Evolutionary conservation across 129 eudicot genomes (phyloP), one percentile per base, ranked within the genome.

Genomic region (Flaveria robusta): DNA sequence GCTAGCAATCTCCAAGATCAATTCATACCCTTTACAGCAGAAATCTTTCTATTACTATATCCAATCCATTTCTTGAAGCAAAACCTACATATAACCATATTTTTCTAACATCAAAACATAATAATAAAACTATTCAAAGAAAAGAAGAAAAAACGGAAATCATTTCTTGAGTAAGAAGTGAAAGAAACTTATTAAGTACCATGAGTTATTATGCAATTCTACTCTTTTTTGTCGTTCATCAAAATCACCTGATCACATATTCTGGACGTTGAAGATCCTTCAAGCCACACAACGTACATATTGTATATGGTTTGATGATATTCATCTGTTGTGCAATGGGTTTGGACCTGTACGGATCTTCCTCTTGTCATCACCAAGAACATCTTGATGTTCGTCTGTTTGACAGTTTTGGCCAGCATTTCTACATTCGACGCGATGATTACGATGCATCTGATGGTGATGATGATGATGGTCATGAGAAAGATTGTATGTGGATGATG

Each of bases 321-420:
- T 58, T 60, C 23, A 71, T 79, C 73, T 34, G 54, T 80, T 80
- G 65, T 80, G 83, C 72, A 80, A 80, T 42, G 83, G 83, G 74
- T 80, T 80, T 37, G 79, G 83, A 73, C 83, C 83, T 66, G 83
- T 80, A 52, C 10, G 83, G 62, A 80, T 41, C 77, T 73, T 80
- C 79, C 83, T 80, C 39, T 80, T 80, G 50, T 80, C 78, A 65
- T 72, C 79, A 80, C 68, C 83, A 80, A 72, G 59, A 29, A 15
- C 13, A 65, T 27, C 60, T 59, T 59, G 66, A 43, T 46, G 67
- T 59, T 70, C 41, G 5, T 31, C 37, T 31, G 7, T 31, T 31
- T 31, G 37, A 54, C 78, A 55, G 63, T 56, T 34, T 51, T 14
- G 27, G 49, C 67, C 78, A 64, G 10, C 71, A 70, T 45, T 37